Evolutionary conservation across 2,329 filamentous ascomycete species (phyloP).

Genomic region (Pestalotiopsis sp.): DNA sequence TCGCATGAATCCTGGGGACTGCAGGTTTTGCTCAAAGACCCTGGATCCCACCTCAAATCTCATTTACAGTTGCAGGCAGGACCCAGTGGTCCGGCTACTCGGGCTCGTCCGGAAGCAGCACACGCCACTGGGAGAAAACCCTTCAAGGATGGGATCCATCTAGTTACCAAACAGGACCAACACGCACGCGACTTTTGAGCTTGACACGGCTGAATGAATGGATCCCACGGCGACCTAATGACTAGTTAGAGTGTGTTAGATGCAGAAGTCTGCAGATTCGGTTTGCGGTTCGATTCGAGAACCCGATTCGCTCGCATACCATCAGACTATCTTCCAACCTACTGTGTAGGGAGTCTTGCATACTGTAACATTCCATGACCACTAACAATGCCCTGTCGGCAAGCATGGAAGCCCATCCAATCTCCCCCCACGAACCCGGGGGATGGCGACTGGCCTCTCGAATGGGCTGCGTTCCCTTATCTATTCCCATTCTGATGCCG

Average conservation of each 20-base stretch:
- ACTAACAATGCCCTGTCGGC: background rate
- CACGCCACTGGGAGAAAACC: background rate
- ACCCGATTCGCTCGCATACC: background rate
- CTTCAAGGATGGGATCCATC: background rate
- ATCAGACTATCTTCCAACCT: background rate
- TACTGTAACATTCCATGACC: background rate
- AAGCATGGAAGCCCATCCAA: background rate
- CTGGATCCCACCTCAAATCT: background rate
- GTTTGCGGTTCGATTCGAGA: background rate
- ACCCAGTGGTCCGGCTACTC: background rate
- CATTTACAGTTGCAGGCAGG: background rate
- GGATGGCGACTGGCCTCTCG: background rate
- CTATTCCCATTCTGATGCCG: background rate
- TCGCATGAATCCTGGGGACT: background rate
- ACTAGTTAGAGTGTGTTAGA: background rate
- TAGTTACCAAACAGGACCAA: background rate
- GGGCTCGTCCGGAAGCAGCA: background rate
- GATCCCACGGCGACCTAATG: background rate
- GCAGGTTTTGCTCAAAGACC: background rate
- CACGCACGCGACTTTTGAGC: background rate
- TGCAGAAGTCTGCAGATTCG: background rate
- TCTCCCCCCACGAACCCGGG: background rate
- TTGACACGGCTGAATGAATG: background rate
- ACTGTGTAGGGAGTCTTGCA: no score
- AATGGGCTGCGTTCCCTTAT: background rate